Percentiles rank a stretch among this genome's conserved stretches.
Evolutionary conservation across 139 green algal species (phyloP).

Genomic region (Prasinococcaceae sp.): DNA sequence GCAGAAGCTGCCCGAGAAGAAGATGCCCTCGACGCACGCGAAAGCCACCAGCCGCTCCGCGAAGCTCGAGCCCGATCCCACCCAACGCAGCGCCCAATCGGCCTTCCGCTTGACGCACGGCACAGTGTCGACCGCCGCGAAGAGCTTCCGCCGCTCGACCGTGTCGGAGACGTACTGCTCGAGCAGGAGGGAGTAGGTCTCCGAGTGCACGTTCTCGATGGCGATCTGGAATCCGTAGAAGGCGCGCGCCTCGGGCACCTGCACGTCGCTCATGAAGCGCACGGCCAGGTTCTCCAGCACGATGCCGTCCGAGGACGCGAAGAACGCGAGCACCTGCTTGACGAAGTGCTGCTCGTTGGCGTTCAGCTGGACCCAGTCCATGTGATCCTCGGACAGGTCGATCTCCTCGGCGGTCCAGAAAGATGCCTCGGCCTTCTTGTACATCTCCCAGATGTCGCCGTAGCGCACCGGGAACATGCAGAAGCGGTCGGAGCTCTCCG

Average conservation of each 20-base stretch:
- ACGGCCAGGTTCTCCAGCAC: constrained; percentile 27
- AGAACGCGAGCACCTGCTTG: constrained; percentile 24
- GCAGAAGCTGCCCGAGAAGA: constrained; percentile 58
- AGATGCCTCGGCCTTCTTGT: constrained; percentile 90
- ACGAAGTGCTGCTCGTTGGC: constrained; percentile 28
- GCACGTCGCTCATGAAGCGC: constrained; percentile 24
- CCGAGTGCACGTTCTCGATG: constrained; percentile 33
- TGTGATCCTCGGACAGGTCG: constrained; percentile 46
- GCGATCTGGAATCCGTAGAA: constrained; percentile 31
- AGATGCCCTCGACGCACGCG: constrained; percentile 63
- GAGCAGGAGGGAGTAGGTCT: constrained; percentile 63
- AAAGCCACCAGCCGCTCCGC: constrained; percentile 53
- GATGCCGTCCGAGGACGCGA: constrained; percentile 27
- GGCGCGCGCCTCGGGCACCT: constrained; percentile 22
- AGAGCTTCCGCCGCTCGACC: constrained; percentile 31
- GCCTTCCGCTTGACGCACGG: constrained; percentile 43
- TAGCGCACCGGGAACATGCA: constrained; percentile 36
- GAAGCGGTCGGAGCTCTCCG: constrained; percentile 25
- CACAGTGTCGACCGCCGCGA: constrained; percentile 43
- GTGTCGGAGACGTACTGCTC: constrained; percentile 48
- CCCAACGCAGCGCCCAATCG: constrained; percentile 29
- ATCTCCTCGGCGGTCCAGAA: constrained; percentile 81
- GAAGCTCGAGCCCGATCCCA: constrained; percentile 26
- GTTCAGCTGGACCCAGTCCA: constrained; percentile 43
- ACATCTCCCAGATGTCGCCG: constrained; percentile 72